These are phyloP conservation scores for Trichaptum fuscoviolaceum DNA, from an alignment of 768 basidiomycete species.

Conservation along the genomic window DNA sequence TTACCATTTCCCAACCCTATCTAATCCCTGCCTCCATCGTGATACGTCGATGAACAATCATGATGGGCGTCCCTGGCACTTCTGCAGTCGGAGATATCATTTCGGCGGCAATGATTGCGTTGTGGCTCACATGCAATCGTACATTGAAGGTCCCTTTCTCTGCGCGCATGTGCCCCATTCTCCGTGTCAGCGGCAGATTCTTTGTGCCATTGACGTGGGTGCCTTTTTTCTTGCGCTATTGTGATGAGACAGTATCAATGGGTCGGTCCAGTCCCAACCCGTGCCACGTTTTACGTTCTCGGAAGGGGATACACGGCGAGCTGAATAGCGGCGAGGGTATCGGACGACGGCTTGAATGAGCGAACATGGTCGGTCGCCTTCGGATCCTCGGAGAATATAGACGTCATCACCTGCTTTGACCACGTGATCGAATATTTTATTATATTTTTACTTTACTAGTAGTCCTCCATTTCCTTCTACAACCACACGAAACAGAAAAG, in stretches of 20 bases:
- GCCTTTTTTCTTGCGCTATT: background rate
- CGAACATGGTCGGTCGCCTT: background rate
- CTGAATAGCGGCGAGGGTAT: no score
- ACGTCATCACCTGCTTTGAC: background rate
- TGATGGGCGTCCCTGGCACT: background rate
- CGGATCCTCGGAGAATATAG: background rate
- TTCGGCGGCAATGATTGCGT: background rate
- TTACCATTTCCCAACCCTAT: background rate
- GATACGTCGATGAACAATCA: background rate
- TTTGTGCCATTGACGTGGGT: background rate
- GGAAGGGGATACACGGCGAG: background rate
- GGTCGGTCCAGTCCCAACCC: background rate
- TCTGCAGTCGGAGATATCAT: background rate
- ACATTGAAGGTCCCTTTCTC: background rate
- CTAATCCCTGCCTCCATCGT: background rate
- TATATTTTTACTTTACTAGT: background rate
- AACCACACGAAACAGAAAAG: background rate
- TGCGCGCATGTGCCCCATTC: background rate
- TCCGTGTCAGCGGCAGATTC: background rate
- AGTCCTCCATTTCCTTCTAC: background rate
- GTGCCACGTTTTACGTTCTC: background rate
- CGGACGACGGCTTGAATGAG: background rate
- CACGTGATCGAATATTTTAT: background rate
- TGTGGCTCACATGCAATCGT: background rate
- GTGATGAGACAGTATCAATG: background rate